phyloP scores from a whole-genome alignment of 2,329 filamentous ascomycete species.

The Scedosporium minutisporum region DNA sequence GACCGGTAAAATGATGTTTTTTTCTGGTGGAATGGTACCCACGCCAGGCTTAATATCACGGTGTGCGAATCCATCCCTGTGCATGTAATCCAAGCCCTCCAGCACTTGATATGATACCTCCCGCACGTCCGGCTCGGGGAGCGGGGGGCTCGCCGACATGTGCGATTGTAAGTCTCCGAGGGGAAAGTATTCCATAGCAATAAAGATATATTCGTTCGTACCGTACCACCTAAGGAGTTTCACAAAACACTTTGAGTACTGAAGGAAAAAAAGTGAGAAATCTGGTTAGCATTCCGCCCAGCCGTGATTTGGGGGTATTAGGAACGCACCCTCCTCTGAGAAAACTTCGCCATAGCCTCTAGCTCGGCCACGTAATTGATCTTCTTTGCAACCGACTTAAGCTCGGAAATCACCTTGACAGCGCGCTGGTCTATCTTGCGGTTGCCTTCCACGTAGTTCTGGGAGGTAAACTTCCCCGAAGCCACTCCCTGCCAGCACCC shows the following conservation, averaged over 20 bases:
- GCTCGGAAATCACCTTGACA: slow-evolving; percentile 12
- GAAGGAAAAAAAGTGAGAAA: too few species aligned
- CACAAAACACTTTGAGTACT: slow-evolving; percentile 16
- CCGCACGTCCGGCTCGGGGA: slow-evolving; percentile 12
- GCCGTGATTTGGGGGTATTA: too few species aligned
- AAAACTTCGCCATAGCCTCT: slow-evolving; percentile 15
- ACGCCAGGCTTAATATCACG: slow-evolving; percentile 15
- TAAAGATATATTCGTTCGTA: slow-evolving; percentile 9
- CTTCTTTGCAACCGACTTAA: slow-evolving; percentile 2
- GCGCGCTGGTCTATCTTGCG: slow-evolving; percentile 9
- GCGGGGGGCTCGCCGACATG: slow-evolving; percentile 4
- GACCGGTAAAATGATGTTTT: not conserved
- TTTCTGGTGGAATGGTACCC: not conserved
- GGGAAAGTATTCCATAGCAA: slow-evolving; percentile 17
- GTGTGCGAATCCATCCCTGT: slow-evolving; percentile 13
- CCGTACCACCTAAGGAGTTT: slow-evolving; percentile 16
- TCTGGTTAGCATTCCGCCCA: too few species aligned
- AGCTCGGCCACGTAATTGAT: slow-evolving; percentile 12
- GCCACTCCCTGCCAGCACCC: slow-evolving; percentile 10
- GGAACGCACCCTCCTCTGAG: slow-evolving; percentile 10
- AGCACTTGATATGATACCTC: slow-evolving; percentile 13
- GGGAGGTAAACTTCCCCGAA: slow-evolving; percentile 12
- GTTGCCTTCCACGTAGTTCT: slow-evolving; percentile 7
- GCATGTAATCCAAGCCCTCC: slow-evolving; percentile 13
- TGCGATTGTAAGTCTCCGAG: slow-evolving; percentile 14